A percentile compares a stretch with the other conserved stretches of the same genome.
phyloP scores from a whole-genome alignment of 202 grass and related monocot genomes.

The Zizania palustris region DNA sequence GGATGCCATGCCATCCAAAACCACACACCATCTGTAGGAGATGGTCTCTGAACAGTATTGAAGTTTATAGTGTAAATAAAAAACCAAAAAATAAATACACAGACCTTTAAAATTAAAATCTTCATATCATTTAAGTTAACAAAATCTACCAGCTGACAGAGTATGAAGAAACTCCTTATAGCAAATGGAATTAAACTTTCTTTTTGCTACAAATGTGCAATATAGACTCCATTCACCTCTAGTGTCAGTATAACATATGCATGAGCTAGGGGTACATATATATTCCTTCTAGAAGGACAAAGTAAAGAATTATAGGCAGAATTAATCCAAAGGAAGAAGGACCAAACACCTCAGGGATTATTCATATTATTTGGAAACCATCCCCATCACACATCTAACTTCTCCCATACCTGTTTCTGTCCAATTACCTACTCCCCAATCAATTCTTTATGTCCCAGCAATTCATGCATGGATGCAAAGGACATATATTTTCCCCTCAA shows the following conservation, averaged over 20 bases:
- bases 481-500: neutral
- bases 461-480: slow-evolving; percentile 28
- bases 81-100: neutral
- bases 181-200: too few relatives aligned
- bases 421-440: slow-evolving; percentile 56
- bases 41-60: neutral
- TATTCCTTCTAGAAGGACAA: slow-evolving; percentile 21
- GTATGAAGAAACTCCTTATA: too few relatives aligned
- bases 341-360: neutral
- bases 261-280: neutral
- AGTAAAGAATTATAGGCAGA: slow-evolving; percentile 1
- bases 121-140: too few relatives aligned
- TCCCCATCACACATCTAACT: slow-evolving; percentile 60
- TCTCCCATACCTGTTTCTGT: slow-evolving; percentile 47
- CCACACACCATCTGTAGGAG: too few relatives aligned
- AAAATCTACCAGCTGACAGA: too few relatives aligned
- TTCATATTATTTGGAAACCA: slow-evolving; percentile 39
- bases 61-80: neutral
- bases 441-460: slow-evolving; percentile 19
- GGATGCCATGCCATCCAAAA: neutral
- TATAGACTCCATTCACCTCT: neutral
- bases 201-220: too few relatives aligned
- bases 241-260: neutral
- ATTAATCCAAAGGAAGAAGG: neutral
- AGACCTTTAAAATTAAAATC: neutral